A percentile compares a stretch with the other conserved stretches of the same genome.
Evolutionary conservation across 2,329 filamentous ascomycete species (phyloP).

Genomic region (Conoideocrella luteorostrata): DNA sequence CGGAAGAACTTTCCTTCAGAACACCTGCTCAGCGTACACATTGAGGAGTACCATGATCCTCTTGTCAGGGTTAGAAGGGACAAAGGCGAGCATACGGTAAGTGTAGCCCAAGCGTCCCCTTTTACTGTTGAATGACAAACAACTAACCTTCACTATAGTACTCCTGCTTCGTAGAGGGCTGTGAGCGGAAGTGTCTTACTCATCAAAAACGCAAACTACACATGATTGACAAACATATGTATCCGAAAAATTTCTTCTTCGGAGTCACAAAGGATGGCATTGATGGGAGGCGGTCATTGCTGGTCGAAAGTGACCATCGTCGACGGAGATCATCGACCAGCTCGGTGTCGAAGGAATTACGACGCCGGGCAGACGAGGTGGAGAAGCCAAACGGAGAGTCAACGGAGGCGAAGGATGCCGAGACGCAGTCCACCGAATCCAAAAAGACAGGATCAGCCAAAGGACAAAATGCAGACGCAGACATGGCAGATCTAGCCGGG

Average conservation of each 20-base stretch:
- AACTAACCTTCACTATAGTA: conserved; percentile 45
- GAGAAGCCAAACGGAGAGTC: conserved; percentile 15
- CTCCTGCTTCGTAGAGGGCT: conserved; percentile 83
- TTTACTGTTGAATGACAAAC: not conserved
- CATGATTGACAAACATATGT: conserved; percentile 90
- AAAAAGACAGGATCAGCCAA: conserved; percentile 12
- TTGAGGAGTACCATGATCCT: conserved; percentile 86
- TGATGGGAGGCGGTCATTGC: conserved; percentile 73
- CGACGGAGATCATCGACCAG: conserved; percentile 42
- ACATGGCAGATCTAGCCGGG: conserved; percentile 57
- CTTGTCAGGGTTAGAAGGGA: conserved; percentile 66
- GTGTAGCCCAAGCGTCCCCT: conserved; percentile 24
- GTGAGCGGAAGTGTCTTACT: conserved; percentile 76
- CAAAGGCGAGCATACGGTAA: conserved; percentile 78
- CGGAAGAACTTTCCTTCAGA: conserved; percentile 80
- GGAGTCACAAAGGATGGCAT: conserved; percentile 83
- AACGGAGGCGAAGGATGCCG: conserved; percentile 11
- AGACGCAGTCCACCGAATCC: conserved; percentile 11
- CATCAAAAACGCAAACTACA: conserved; percentile 81
- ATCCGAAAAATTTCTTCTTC: conserved; percentile 84
- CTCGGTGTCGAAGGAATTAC: conserved; percentile 25
- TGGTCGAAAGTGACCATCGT: conserved; percentile 51
- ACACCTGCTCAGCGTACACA: conserved; percentile 75
- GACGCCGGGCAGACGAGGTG: conserved; percentile 26
- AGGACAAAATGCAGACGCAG: conserved; percentile 33